Base-by-base conservation (phyloP, 352 stramenopile genomes). In the Detonula confervacea region DNA sequence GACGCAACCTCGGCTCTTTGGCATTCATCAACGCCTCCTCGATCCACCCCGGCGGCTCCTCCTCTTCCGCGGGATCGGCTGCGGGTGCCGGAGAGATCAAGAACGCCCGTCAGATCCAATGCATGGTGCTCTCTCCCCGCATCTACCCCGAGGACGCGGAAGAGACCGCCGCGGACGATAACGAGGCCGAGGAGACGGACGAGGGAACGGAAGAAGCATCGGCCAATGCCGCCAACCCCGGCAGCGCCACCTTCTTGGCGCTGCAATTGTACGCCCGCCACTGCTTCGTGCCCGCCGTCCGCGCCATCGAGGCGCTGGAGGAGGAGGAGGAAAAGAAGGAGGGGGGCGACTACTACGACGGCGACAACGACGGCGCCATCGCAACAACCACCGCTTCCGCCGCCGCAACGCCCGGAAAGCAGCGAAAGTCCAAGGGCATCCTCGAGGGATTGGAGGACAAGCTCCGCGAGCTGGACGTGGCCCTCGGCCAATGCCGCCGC, bases 211-310 rank as follows among this genome's bases (percentile, higher is more conserved):
- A 27, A 12, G 35, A 1, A 59, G 12, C 9, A 35, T 24, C 35
- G n/a, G 47, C 49, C 18, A 57, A 57, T 46, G 24, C 9, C 54
- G 61, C 33, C 47, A 77, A 74, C 52, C 46, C 74, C 14, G 77
- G 69, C 1, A 78, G 67, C 22, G 67, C 65, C 42, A 84, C 77
- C 29, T 81, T 88, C 47, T 56, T 87, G 8, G 63, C 86, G 2
- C 60, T 94, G 22, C 87, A 92, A 44, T 49, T 92, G 14, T 92
- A 90, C 70, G 89, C 88, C 0, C 73, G 87, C 4, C 84, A 94
- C 61, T 87, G 85, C 59, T 94, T 94, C 62, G 74, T 90, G 44
- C 88, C 88, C 11, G 84, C 88, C 37, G 75, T 94, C 16, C 46
- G 78, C n/a, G 75, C 80, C 0, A 72, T 86, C 20, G 59, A 84